These are phyloP conservation scores for Zygotorulaspora florentina DNA, from an alignment of 805 yeast species.

Conservation along the genomic window DNA sequence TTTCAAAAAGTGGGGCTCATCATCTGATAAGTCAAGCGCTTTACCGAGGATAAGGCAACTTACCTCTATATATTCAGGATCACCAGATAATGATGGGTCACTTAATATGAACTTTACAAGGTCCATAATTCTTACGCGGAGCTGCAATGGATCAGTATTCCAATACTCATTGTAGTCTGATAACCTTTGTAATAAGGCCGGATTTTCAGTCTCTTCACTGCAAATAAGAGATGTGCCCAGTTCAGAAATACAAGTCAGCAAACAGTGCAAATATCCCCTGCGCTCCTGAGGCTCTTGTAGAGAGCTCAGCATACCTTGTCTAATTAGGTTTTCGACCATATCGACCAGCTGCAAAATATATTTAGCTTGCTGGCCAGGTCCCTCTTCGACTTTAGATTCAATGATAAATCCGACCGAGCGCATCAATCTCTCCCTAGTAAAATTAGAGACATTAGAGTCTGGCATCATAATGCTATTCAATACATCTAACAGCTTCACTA, in stretches of 20 bases:
- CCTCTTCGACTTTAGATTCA: conserved; percentile 42
- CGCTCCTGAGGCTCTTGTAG: conserved; percentile 23
- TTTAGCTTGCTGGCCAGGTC: conserved; percentile 43
- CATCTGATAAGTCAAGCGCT: conserved; percentile 24
- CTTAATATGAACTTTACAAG: conserved; percentile 39
- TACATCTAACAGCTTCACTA: conserved; percentile 25
- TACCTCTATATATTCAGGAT: conserved; percentile 54
- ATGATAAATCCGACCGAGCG: conserved; percentile 61
- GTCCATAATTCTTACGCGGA: conserved; percentile 43
- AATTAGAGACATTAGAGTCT: conserved; percentile 26
- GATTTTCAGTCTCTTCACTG: conserved; percentile 44
- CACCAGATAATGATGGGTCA: conserved; percentile 37
- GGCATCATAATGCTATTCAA: conserved; percentile 34
- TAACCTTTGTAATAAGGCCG: conserved; percentile 17
- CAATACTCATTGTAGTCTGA: conserved; percentile 41
- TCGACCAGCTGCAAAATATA: conserved; percentile 36
- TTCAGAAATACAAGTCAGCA: conserved; percentile 61
- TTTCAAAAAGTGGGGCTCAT: conserved; percentile 31
- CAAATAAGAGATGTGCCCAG: conserved; percentile 65
- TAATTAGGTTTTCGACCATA: conserved; percentile 27
- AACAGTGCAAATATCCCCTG: conserved; percentile 48
- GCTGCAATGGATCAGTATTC: conserved; percentile 43
- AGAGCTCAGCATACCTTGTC: conserved; percentile 10
- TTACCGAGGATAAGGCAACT: conserved; percentile 53
- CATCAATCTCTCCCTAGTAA: conserved; percentile 48